These are phyloP conservation scores for Colletotrichum incanum DNA, from an alignment of 2,329 filamentous ascomycete species.

Conservation along the genomic window DNA sequence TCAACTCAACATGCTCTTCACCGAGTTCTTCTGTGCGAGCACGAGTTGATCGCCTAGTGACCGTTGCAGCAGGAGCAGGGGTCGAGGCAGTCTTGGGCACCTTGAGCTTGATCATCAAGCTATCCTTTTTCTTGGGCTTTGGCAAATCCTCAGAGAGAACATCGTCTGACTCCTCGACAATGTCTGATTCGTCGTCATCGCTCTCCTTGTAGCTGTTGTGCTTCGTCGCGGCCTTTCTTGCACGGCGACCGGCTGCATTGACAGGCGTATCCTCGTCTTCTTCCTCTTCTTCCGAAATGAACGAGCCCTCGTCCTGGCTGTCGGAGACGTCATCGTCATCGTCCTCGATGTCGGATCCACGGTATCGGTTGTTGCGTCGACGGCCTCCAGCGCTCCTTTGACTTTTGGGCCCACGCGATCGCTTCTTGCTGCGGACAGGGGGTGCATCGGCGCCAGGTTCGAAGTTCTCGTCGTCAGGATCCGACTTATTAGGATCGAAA, in stretches of 20 bases:
- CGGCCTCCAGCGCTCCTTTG: constrained; percentile 57
- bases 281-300: constrained; percentile 59
- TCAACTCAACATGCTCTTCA: constrained; percentile 71
- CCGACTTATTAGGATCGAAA: constrained; percentile 78
- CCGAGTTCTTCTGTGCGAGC: constrained; percentile 70
- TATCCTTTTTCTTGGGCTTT: constrained; percentile 46
- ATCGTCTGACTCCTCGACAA: constrained; percentile 49
- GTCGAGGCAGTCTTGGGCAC: constrained; percentile 49
- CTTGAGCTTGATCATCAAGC: constrained; percentile 62
- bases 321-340: constrained; percentile 72
- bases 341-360: constrained; percentile 75
- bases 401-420: constrained; percentile 49
- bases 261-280: constrained; percentile 58
- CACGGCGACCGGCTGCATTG: constrained; percentile 64
- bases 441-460: constrained; percentile 65
- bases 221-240: constrained; percentile 64
- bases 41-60: constrained; percentile 65
- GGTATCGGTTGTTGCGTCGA: constrained; percentile 62
- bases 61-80: constrained; percentile 43
- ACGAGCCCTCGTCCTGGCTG: constrained; percentile 67
- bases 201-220: constrained; percentile 65
- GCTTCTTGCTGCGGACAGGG: constrained; percentile 58
- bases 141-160: constrained; percentile 43
- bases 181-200: constrained; percentile 57
- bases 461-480: constrained; percentile 78